phyloP scores from a whole-genome alignment of 306 rosid species.

The Pyrus bretschneideri region DNA sequence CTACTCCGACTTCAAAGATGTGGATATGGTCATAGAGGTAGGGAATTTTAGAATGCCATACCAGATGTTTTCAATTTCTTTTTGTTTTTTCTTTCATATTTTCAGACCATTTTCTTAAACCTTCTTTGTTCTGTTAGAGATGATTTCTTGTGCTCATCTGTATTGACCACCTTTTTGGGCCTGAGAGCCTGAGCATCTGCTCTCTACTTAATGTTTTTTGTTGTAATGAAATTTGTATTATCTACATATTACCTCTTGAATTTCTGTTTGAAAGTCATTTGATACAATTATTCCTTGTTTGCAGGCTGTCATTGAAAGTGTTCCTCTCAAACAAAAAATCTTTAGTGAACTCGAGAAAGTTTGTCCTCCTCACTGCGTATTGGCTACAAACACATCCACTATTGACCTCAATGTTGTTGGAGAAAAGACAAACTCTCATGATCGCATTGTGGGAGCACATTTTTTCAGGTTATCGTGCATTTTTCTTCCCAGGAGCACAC shows the following conservation, averaged over 20 bases:
- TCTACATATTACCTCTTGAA: not conserved
- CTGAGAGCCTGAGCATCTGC: too few species aligned
- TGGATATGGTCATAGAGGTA: conserved; percentile 95
- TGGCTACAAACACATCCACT: conserved; percentile 87
- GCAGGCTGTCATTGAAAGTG: conserved; percentile 86
- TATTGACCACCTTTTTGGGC: too few species aligned
- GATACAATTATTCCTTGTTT: conserved; percentile 14
- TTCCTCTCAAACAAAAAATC: conserved; percentile 75
- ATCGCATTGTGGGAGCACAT: conserved; percentile 88
- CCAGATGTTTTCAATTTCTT: not conserved
- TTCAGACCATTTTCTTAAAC: not conserved
- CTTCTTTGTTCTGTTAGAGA: not conserved
- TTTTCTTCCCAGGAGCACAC: conserved; percentile 9
- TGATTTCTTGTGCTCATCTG: not conserved
- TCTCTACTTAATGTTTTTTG: conserved; percentile 3
- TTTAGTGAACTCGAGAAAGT: conserved; percentile 80
- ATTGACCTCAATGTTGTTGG: conserved; percentile 78
- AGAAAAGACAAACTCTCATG: conserved; percentile 59
- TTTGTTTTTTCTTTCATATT: not conserved
- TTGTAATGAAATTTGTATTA: not conserved
- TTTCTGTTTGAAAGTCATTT: conserved; percentile 12
- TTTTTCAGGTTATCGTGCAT: conserved; percentile 74
- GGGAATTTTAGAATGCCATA: not conserved
- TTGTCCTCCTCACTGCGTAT: conserved; percentile 82
- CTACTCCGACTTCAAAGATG: conserved; percentile 76